phyloP scores from a whole-genome alignment of 345 rosid species.

The Melaleuca quinquenervia region DNA sequence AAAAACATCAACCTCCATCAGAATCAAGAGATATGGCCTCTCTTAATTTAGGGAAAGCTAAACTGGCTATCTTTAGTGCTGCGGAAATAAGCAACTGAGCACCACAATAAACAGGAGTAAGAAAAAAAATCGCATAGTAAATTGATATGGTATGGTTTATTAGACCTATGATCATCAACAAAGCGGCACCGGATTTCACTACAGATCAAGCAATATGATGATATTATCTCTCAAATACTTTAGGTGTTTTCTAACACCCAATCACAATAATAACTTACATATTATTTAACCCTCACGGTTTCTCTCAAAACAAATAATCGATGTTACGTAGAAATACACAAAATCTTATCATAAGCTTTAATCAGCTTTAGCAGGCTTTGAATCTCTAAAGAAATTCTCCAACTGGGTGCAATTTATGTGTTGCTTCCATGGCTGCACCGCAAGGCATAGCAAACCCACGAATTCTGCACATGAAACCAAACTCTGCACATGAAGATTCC shows the following conservation, averaged over 20 bases:
- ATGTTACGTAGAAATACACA: background rate
- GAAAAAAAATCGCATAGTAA: accelerated
- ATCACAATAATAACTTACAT: background rate
- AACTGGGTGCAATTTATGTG: background rate
- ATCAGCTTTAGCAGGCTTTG: background rate
- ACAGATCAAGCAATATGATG: accelerated
- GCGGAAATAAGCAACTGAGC: background rate
- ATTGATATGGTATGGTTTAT: background rate
- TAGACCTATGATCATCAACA: accelerated
- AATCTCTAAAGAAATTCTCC: background rate
- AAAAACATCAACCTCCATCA: background rate
- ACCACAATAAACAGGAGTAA: background rate
- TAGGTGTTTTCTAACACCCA: background rate
- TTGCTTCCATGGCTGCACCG: background rate
- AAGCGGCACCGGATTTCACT: accelerated
- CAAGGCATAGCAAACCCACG: background rate
- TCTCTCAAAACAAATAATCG: background rate
- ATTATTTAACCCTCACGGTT: background rate
- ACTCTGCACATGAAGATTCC: background rate
- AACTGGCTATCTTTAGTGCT: background rate
- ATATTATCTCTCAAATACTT: background rate
- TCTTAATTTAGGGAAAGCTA: background rate
- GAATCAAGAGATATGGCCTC: background rate
- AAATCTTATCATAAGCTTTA: background rate
- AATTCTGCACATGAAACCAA: background rate